Evolutionary conservation across 306 rosid genomes (phyloP).

Genomic region (Cyclanthera cordifolia): DNA sequence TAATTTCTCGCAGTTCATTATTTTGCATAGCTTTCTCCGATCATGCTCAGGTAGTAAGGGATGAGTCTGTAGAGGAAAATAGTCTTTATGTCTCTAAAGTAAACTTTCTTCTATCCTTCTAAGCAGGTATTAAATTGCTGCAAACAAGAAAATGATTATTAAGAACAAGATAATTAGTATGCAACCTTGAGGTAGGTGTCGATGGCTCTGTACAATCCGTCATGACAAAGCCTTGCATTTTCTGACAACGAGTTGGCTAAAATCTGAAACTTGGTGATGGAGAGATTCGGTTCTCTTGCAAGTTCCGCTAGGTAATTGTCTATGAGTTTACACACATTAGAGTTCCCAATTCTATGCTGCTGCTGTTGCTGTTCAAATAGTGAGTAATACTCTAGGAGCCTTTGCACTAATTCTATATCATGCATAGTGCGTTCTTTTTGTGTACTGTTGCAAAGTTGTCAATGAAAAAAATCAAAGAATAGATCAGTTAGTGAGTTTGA

Average conservation of each 20-base stretch:
- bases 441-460: constrained; percentile 33
- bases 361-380: constrained; percentile 70
- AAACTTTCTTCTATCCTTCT: constrained; percentile 1
- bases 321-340: constrained; percentile 65
- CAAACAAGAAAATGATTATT: constrained; percentile 3
- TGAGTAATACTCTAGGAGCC: constrained; percentile 77
- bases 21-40: constrained; percentile 72
- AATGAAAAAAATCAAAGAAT: constrained; percentile 16
- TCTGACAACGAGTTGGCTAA: constrained; percentile 72
- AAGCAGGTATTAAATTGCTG: not conserved
- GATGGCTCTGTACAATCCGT: constrained; percentile 89
- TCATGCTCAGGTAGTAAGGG: constrained; percentile 64
- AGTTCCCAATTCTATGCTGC: constrained; percentile 46
- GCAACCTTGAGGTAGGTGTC: constrained; percentile 81
- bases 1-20: constrained; percentile 73
- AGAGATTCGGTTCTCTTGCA: constrained; percentile 81
- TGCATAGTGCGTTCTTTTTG: constrained; percentile 54
- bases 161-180: constrained; percentile 10
- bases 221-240: constrained; percentile 57
- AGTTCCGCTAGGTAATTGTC: constrained; percentile 85
- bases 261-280: constrained; percentile 67
- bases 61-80: constrained; percentile 49
- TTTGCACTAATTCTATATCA: constrained; percentile 67
- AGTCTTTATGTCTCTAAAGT: constrained; percentile 8
- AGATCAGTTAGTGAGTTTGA: constrained; percentile 17